Base-by-base conservation (phyloP, 2,329 filamentous ascomycete species). In the Boeremia exigua region DNA sequence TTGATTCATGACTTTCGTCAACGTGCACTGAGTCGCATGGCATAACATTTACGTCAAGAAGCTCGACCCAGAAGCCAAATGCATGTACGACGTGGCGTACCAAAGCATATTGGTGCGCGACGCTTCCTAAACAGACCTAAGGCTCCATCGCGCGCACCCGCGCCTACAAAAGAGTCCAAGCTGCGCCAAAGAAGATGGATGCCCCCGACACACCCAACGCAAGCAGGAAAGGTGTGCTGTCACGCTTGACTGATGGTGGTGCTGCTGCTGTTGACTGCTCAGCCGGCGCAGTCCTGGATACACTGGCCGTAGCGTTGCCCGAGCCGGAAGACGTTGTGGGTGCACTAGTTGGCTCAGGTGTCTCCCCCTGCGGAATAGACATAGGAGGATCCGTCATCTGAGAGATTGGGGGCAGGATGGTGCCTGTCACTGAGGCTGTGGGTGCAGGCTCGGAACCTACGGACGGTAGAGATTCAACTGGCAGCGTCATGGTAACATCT, bases 361-460 rank as follows among this genome's bases (percentile, higher is more conserved):
- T 67, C 59, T 68, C 66, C 43, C 66, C 66, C 3, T 52, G 38
- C 2, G 66, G 64, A 54, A 67, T 66, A 3, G 62, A 66, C 59
- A 66, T 49, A 10, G 38, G 33, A 12, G 34, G 42, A 37, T 46
- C 49, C 27, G 48, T 51, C 2, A 39, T 51, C 29, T 45, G 48
- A 12, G 48, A 39, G 27, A 50, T 38, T 15, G 48, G 40, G 12
- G 48, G 39, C 25, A 52, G 53, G 27, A 50, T 29, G 25, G 61
- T 29, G 38, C 53, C 37, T 9, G 61, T 63, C 42, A 58, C 48
- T 29, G 58, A 50, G 9, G 43, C 14, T 11, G 49, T 53, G 6
- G 49, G 11, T 11, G 28, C 30, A 23, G 49, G 34, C n/a, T 48
- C 33, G 11, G 51, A 54, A 7, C 39, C 51, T 11, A 45, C 51